Evolutionary conservation across 345 rosid genomes (phyloP).

Genomic region (Laguncularia racemosa): DNA sequence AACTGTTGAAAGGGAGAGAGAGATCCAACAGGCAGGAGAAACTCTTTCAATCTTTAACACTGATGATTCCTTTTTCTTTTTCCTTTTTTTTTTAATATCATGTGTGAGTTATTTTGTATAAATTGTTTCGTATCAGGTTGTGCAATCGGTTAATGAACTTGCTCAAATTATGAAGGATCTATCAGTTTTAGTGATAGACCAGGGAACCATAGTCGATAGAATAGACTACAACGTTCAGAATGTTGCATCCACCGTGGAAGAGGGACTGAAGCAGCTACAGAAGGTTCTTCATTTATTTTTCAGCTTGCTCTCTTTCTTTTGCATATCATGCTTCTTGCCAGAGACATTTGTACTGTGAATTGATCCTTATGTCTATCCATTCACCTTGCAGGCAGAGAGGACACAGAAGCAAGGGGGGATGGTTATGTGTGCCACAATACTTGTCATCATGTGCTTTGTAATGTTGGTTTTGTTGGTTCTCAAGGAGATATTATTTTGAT

Average conservation of each 20-base stretch:
- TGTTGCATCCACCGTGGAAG: conserved; percentile 73
- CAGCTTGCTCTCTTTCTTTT: neutral
- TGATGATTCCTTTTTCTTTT: too few relatives aligned
- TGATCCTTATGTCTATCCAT: neutral
- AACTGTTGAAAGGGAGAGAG: conserved; percentile 3
- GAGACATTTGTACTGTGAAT: neutral
- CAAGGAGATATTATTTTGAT: conserved; percentile 60
- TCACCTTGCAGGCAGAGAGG: conserved; percentile 64
- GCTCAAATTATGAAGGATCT: conserved; percentile 96
- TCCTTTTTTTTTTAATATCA: too few relatives aligned
- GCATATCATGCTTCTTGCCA: neutral
- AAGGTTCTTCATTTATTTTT: conserved; percentile 35
- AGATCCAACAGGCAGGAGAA: neutral
- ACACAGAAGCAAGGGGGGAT: conserved; percentile 81
- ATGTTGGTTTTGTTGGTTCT: conserved; percentile 76
- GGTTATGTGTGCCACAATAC: conserved; percentile 82
- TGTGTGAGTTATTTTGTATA: too few relatives aligned
- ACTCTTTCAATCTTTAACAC: too few relatives aligned
- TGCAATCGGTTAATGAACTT: conserved; percentile 81
- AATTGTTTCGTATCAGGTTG: conserved; percentile 33
- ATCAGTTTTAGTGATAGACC: conserved; percentile 85
- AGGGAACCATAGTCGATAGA: conserved; percentile 87
- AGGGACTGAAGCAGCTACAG: conserved; percentile 80
- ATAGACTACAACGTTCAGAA: conserved; percentile 84
- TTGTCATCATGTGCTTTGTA: conserved; percentile 76